Conservation (phyloP, 2,329 filamentous ascomycete species). For the Penicillium aurantiogriseum region DNA sequence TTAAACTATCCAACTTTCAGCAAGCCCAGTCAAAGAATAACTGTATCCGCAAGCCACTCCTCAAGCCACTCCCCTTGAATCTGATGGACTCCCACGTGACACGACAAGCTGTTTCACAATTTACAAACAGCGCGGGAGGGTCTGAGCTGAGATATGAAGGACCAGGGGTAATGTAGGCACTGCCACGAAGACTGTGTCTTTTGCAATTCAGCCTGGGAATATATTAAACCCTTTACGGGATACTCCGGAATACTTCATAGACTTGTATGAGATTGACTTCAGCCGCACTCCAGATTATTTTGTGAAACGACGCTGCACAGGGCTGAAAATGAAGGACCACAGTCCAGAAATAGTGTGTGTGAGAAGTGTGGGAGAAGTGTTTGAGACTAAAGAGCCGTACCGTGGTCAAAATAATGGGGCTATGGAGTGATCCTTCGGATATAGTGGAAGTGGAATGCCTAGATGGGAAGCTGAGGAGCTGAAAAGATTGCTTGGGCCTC, state of each 20-base stretch:
- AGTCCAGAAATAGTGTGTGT: background rate
- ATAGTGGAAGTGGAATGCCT: background rate
- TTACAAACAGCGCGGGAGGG: conserved; percentile 9
- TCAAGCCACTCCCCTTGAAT: background rate
- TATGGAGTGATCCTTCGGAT: background rate
- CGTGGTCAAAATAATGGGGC: background rate
- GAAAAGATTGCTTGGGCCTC: background rate
- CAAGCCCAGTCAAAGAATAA: background rate
- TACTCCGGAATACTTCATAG: background rate
- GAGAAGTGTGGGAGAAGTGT: background rate
- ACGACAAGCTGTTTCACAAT: conserved; percentile 16
- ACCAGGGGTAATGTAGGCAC: background rate
- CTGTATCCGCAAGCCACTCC: background rate
- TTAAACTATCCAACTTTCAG: background rate
- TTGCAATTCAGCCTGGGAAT: background rate
- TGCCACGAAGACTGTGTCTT: background rate
- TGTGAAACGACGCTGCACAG: background rate
- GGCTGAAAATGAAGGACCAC: background rate
- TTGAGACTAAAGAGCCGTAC: conserved; percentile 2
- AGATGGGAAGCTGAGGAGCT: background rate
- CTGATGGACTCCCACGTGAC: conserved; percentile 12
- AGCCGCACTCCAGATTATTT: background rate
- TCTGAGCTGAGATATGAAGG: conserved; percentile 4
- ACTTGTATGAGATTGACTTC: background rate
- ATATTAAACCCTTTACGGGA: background rate